Percentiles rank a stretch among this genome's conserved stretches.
Evolutionary conservation across 352 stramenopile genomes (phyloP).

Genomic region (Globisporangium cederbergense): DNA sequence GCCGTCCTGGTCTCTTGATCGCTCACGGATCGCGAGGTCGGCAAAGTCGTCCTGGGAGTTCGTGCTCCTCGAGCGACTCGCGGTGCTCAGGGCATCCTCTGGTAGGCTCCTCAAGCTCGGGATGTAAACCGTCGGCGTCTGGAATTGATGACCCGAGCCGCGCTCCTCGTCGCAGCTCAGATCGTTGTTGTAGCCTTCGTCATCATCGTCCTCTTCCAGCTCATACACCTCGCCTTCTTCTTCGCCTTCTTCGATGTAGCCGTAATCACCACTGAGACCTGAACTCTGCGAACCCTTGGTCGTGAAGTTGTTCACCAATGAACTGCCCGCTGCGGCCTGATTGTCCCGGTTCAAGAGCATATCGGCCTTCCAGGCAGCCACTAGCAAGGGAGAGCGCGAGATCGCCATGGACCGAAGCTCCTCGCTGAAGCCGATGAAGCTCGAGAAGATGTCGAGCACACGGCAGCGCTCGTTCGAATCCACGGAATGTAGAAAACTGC

Average conservation of each 20-base stretch:
- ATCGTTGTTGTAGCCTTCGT: slow-evolving; percentile 4
- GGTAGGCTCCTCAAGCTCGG: slow-evolving; percentile 3
- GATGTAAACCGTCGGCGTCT: slow-evolving; percentile 14
- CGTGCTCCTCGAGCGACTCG: not conserved
- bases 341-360: slow-evolving; percentile 11
- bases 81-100: not conserved
- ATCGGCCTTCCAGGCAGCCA: slow-evolving; percentile 22
- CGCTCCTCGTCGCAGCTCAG: slow-evolving; percentile 12
- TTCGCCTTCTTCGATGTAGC: not conserved
- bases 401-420: slow-evolving; percentile 25
- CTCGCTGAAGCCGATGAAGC: slow-evolving; percentile 42
- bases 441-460: slow-evolving; percentile 36
- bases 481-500: slow-evolving; percentile 39
- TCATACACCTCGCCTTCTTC: not conserved
- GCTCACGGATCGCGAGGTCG: not conserved
- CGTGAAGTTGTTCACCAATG: slow-evolving; percentile 5
- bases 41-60: not conserved
- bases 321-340: not conserved
- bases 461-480: slow-evolving; percentile 37
- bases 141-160: not conserved
- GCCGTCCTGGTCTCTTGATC: not conserved
- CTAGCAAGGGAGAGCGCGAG: slow-evolving; percentile 14
- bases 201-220: slow-evolving; percentile 7
- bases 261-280: not conserved
- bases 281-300: not conserved